Evolutionary conservation across 495 filamentous ascomycete species (phyloP).

Genomic region (Immersiella caudata): DNA sequence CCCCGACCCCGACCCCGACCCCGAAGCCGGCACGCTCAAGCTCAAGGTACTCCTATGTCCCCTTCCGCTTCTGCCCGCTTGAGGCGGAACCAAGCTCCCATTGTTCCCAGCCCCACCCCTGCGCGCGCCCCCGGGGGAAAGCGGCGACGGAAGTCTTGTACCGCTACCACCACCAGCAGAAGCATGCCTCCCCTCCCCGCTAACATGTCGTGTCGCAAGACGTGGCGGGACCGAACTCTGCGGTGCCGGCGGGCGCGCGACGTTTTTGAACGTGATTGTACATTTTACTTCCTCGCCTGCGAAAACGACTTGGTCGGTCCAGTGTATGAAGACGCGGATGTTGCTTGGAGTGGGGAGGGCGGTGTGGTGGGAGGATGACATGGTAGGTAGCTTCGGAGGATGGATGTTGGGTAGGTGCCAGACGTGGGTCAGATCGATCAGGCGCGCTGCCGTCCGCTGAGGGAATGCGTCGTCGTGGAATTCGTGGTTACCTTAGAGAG

Average conservation of each 20-base stretch:
- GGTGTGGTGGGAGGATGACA: conserved; percentile 4
- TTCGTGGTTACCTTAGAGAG: conserved; percentile 21
- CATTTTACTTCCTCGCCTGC: conserved; percentile 93
- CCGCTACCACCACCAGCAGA: no score
- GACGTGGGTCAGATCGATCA: not conserved
- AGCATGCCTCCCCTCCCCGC: conserved; percentile 25
- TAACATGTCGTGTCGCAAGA: conserved; percentile 7
- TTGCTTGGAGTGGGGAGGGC: conserved; percentile 41
- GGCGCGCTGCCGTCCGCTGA: no score
- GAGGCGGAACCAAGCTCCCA: conserved; percentile 44
- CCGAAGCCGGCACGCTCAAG: conserved; percentile 54
- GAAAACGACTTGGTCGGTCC: conserved; percentile 88
- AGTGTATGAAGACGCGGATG: conserved; percentile 93
- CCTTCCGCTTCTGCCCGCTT: conserved; percentile 32
- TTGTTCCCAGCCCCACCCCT: conserved; percentile 20
- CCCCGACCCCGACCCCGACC: conserved; percentile 28
- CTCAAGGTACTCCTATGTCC: conserved; percentile 63
- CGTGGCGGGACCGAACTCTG: not conserved
- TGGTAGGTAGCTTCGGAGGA: conserved; percentile 4
- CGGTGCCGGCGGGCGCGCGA: conserved; percentile 38
- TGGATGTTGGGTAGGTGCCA: not conserved
- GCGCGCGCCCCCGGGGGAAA: conserved; percentile 23
- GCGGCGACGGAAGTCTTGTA: conserved; percentile 29
- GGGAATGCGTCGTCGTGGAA: conserved; percentile 12
- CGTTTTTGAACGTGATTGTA: conserved; percentile 94